Evolutionary conservation across 2,329 filamentous ascomycete species (phyloP), one percentile per base, ranked within the genome.

Genomic region (Colletotrichum nymphaeae): DNA sequence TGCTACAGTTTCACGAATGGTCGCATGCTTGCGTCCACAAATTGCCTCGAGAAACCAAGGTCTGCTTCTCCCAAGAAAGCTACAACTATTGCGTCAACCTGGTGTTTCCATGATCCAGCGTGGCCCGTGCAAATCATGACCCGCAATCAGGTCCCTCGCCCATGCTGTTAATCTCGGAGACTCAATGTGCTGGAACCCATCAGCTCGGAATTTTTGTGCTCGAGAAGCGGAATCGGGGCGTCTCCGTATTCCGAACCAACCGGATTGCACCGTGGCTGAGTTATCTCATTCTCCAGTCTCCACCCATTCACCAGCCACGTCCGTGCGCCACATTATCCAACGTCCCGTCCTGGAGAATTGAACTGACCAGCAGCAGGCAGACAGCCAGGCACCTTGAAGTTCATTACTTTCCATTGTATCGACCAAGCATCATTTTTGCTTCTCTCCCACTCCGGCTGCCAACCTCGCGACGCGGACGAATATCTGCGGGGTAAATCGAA

Each of bases 311-410:
- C 24, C 32, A 70, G 70, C 70, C 67, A 37, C 67, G 46, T 46
- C 56, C 5, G 32, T 60, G 56, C 67, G 71, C 71, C 71, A 73
- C 67, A 71, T 26, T 8, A 1, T 46, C 32, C 55, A 62, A 73
- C 71, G 42, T 65, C 32, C 22, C 7, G 30, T 66, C 55, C 56
- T 6, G 57, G 56, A 64, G 46, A 46, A 70, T 65, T 60, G 70
- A 71, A 71, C 52, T 26, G 19, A n/a, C 11, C 32, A 35, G 32
- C 42, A n/a, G 19, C 42, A 49, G 62, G 71, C 60, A 46, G 65
- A 19, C 19, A 49, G 62, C 67, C 60, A 46, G 57, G 60, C 67
- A 37, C 57, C 55, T 32, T 46, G 64, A 16, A 42, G 16, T 42
- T 42, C 70, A 32, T 19, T 55, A 19, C 19, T 14, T 49, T 35